Conservation (phyloP, 495 filamentous ascomycete genomes). For the Ascodesmis nigricans region DNA sequence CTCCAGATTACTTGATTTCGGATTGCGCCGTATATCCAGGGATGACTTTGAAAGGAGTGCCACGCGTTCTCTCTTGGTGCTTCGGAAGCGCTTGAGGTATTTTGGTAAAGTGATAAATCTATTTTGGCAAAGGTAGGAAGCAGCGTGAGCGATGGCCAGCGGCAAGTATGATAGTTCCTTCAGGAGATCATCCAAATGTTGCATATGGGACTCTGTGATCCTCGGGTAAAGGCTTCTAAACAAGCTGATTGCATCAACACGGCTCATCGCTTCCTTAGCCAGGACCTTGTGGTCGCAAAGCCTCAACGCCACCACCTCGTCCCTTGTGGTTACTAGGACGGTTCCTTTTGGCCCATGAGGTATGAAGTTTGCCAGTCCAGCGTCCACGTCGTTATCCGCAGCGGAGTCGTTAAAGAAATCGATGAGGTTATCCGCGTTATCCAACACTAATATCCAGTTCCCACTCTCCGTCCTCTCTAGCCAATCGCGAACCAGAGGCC, state of each 20-base stretch:
- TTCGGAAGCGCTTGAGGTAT: slow-evolving; percentile 1
- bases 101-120: background rate
- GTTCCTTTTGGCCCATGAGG: slow-evolving; percentile 14
- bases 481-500: slow-evolving; percentile 7
- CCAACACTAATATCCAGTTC: slow-evolving; percentile 10
- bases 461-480: slow-evolving; percentile 8
- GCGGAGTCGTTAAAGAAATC: slow-evolving; percentile 4
- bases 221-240: background rate
- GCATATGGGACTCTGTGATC: background rate
- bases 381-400: background rate
- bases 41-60: background rate
- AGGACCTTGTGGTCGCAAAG: background rate
- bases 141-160: slow-evolving; percentile 9
- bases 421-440: slow-evolving; percentile 11
- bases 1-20: background rate
- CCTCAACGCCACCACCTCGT: slow-evolving; percentile 11
- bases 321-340: slow-evolving; percentile 22
- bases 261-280: background rate
- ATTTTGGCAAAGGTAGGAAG: slow-evolving; percentile 4
- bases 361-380: slow-evolving; percentile 9
- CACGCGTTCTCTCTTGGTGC: too few species aligned
- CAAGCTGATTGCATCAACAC: background rate
- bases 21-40: background rate
- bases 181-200: slow-evolving; percentile 6
- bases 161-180: slow-evolving; percentile 7